Base-by-base conservation (phyloP, 2,329 filamentous ascomycete genomes). In the Akanthomyces lecanii region DNA sequence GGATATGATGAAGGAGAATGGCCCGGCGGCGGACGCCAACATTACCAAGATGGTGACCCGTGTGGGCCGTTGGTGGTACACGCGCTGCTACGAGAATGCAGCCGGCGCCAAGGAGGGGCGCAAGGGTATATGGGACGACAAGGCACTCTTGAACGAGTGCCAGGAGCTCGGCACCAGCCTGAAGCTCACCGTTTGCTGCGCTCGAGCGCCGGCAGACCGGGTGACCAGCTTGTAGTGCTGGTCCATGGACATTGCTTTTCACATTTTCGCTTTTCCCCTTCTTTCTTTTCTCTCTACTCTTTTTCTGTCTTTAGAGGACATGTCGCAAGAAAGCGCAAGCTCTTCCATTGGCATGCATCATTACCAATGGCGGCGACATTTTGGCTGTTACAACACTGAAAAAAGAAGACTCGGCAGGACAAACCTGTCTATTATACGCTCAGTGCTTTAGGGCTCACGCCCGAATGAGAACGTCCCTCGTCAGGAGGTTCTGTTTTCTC, bases 21-120 rank as follows among this genome's bases (percentile, higher is more conserved):
- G 85, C n/a, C 81, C 85, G 0, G 79, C 84, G 16, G 89, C 89
- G 25, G 92, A 97, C 68, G 91, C 92, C 71, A 89, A 87, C 67
- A 97, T 98, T 71, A 91, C 92, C 16, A 93, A 91, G 71, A 96
- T 96, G 82, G 92, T 98, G 25, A 89, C 92, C 18, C 89, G 88
- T 66, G 94, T 98, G 12, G 94, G 92, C 2, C 85, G 95, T 50
- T 98, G 94, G 92, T 99, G 95, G 95, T 98, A 97, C 76, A 90
- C 87, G 11, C 86, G 90, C 59, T 97, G 94, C 79, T 98, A 97
- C 73, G 94, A 97, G 76, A 85, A 83, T 63, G 81, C 84, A 5
- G 80, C 87, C 10, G 75, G 84, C n/a, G 64, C 66, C 42, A 64
- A 64, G 73, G 78, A 38, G 69, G 50, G 50, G 5, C 80, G 56